Conservation (phyloP, 163 green algal genomes). For the Volvox carteri region DNA sequence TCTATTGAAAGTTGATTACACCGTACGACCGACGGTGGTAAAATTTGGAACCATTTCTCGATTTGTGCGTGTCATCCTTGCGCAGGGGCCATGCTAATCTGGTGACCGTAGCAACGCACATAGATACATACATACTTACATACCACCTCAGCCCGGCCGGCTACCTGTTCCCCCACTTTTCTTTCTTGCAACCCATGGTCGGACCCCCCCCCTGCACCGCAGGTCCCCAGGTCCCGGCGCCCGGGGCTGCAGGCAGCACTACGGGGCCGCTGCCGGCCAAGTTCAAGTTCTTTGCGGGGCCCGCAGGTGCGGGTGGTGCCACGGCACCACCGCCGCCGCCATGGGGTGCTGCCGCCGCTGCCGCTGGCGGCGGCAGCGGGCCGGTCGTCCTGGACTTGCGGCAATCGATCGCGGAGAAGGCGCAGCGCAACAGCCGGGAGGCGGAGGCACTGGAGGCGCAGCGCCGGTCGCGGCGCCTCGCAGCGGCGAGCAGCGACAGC, state of each 20-base stretch:
- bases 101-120: too few species aligned
- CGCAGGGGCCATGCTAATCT: constrained; percentile 99
- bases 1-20: too few species aligned
- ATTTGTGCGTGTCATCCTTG: constrained; percentile 87
- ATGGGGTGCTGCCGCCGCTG: too few species aligned
- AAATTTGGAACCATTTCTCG: constrained; percentile 58
- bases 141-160: too few species aligned
- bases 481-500: background rate
- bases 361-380: background rate
- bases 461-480: background rate
- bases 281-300: constrained; percentile 52
- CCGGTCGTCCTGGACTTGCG: constrained; percentile 40
- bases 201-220: too few species aligned
- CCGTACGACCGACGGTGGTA: too few species aligned
- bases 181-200: too few species aligned
- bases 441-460: background rate
- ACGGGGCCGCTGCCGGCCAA: constrained; percentile 22
- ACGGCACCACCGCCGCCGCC: background rate
- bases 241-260: too few species aligned
- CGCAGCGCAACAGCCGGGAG: background rate
- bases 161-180: too few species aligned
- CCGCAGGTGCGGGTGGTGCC: background rate
- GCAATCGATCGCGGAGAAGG: constrained; percentile 14
- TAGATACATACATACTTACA: too few species aligned
- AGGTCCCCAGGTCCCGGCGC: too few species aligned